Evolutionary conservation across 345 rosid species (phyloP).

Genomic region (Excoecaria cochinchinensis): DNA sequence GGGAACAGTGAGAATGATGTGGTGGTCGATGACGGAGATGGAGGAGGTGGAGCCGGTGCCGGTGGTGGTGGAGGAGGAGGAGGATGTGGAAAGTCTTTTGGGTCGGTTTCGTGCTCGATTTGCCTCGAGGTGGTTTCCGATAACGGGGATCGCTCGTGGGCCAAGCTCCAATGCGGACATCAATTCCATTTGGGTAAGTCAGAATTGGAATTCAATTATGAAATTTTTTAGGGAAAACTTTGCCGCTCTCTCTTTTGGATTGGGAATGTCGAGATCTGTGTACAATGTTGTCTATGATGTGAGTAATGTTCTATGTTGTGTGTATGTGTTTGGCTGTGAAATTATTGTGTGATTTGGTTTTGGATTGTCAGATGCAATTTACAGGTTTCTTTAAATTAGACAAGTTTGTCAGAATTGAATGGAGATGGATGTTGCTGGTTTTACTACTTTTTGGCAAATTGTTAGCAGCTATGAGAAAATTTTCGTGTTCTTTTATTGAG

Average conservation of each 20-base stretch:
- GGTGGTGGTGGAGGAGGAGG: slow-evolving; percentile 40
- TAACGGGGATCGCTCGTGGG: slow-evolving; percentile 91
- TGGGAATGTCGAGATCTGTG: slow-evolving; percentile 29
- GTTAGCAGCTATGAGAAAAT: not conserved
- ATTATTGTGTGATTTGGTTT: not conserved
- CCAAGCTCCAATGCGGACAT: slow-evolving; percentile 96
- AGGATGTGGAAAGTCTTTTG: slow-evolving; percentile 44
- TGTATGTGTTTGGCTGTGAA: not conserved
- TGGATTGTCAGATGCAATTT: not conserved
- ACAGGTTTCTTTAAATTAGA: not conserved
- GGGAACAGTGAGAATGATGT: slow-evolving; percentile 48
- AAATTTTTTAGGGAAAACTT: not conserved
- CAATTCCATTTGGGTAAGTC: slow-evolving; percentile 85
- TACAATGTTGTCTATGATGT: slow-evolving; percentile 1
- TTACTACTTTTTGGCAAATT: not conserved
- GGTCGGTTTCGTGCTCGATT: slow-evolving; percentile 86
- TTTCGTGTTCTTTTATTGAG: not conserved
- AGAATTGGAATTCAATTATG: not conserved
- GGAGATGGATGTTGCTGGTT: not conserved
- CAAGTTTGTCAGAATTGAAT: not conserved
- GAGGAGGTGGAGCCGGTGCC: slow-evolving; percentile 37
- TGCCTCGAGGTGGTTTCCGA: slow-evolving; percentile 79
- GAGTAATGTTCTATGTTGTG: not conserved
- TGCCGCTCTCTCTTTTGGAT: not conserved
- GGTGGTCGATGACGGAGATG: slow-evolving; percentile 51